Conservation (phyloP, 2,329 filamentous ascomycete species). For the Fusarium sp. region DNA sequence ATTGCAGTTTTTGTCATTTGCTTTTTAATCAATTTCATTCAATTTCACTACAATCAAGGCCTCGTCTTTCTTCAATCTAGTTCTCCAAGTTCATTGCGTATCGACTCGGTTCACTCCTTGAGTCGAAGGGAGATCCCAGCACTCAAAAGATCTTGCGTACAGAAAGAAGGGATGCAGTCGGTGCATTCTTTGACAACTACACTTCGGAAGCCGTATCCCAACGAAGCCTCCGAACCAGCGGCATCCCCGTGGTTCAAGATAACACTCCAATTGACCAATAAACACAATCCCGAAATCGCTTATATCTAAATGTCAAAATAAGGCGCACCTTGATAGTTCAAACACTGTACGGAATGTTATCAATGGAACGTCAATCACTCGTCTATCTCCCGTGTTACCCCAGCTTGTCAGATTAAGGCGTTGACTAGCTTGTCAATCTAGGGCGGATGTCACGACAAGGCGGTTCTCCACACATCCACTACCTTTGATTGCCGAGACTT, state of each 20-base stretch:
- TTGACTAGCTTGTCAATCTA: conserved; percentile 31
- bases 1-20: background rate
- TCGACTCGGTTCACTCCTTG: background rate
- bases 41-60: no score
- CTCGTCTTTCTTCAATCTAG: no score
- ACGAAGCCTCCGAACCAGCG: background rate
- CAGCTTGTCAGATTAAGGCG: conserved; percentile 38
- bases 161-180: background rate
- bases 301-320: conserved; percentile 4
- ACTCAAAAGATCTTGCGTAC: background rate
- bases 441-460: conserved; percentile 40
- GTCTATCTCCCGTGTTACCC: conserved; percentile 7
- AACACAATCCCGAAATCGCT: background rate
- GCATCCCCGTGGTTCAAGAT: background rate
- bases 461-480: conserved; percentile 32
- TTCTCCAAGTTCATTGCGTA: fast-evolving
- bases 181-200: background rate
- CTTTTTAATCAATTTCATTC: fast-evolving
- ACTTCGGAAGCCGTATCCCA: background rate
- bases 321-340: conserved; percentile 1
- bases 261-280: conserved; percentile 12
- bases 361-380: conserved; percentile 1
- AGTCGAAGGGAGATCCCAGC: background rate
- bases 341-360: background rate
- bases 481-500: background rate